Evolutionary conservation across 148 eudicot species (phyloP), one percentile per base, ranked within the genome.

Genomic region (Camellia japonica): DNA sequence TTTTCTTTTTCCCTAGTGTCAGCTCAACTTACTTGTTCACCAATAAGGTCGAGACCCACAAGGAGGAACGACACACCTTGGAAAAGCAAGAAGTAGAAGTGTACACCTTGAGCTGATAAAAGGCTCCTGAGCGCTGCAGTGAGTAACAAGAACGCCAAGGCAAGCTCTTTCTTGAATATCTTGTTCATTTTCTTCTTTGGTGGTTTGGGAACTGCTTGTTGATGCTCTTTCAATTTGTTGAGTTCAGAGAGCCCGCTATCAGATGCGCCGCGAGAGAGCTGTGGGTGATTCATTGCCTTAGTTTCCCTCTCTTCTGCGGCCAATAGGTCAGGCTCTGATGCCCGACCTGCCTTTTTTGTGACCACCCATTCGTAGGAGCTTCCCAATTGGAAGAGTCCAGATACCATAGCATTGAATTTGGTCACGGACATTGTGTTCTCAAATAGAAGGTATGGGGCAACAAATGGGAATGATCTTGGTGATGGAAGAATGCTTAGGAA

Each of bases 381-480:
- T 71, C 93, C 93, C 51, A 93, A 78, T 79, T 90, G 95, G 82
- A 93, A 93, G 47, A 93, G 84, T 7, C 97, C 97, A 10, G 97
- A 91, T 2, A 91, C 84, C 97, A 93, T 93, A 59, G 97, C 97
- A 60, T 91, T 91, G 92, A 93, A 93, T 69, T 93, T 93, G 81
- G 97, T 93, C 18, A 93, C 97, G 0, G 97, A 93, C 94, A 93
- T 93, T 49, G 97, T 93, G 92, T 93, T 93, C 78, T 93, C 97
- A 64, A 93, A 93, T 11, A 93, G 87, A 49, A 93, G 97, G 82
- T 93, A 93, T 11, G 97, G 97, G 67, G 88, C 94, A 2, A 93
- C 86, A 86, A 93, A 93, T 19, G 97, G 97, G 83, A 93, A 84
- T 60, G 97, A 90, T n/a, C 87, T 82, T 2, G 95, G 97, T 4